Evolutionary conservation across 768 basidiomycete genomes (phyloP).

Genomic region (Suillus occidentalis): DNA sequence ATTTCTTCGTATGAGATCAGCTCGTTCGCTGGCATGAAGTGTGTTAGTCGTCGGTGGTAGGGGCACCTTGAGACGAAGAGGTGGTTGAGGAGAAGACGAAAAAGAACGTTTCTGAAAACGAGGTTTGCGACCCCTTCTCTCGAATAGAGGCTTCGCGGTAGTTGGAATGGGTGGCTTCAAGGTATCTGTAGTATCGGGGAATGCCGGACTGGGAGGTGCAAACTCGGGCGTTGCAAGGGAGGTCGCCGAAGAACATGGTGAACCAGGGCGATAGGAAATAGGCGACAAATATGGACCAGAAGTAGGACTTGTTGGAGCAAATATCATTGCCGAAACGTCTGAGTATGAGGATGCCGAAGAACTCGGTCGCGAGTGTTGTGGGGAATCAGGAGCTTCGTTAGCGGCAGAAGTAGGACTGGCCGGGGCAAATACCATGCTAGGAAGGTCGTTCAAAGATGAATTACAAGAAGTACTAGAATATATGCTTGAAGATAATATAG

Average conservation of each 20-base stretch:
- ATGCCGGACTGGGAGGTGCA: slow-evolving; percentile 21
- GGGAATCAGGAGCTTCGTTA: slow-evolving; percentile 10
- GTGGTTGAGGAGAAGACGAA: slow-evolving; percentile 29
- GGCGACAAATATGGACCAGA: slow-evolving; percentile 13
- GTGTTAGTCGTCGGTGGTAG: slow-evolving; percentile 69
- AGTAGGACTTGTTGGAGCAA: slow-evolving; percentile 29
- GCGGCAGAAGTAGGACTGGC: slow-evolving; percentile 23
- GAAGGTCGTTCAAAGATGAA: slow-evolving; percentile 25
- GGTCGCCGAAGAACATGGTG: slow-evolving; percentile 28
- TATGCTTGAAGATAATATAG: slow-evolving; percentile 19
- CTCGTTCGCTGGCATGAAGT: slow-evolving; percentile 62
- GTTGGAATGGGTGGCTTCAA: slow-evolving; percentile 47
- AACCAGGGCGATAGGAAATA: slow-evolving; percentile 16
- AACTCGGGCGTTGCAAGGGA: slow-evolving; percentile 32
- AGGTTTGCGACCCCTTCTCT: slow-evolving; percentile 29
- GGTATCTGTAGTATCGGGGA: background rate
- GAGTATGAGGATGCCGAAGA: slow-evolving; percentile 17
- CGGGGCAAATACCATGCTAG: slow-evolving; percentile 34
- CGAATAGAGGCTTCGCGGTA: slow-evolving; percentile 47
- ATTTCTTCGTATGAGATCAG: slow-evolving; percentile 69
- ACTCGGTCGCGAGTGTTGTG: slow-evolving; percentile 10
- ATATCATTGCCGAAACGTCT: slow-evolving; percentile 29
- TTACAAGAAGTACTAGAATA: slow-evolving; percentile 18
- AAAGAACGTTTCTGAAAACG: slow-evolving; percentile 27
- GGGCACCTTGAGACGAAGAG: slow-evolving; percentile 14